Evolutionary conservation across 768 basidiomycete species (phyloP).

Genomic region (Kwoniella newhampshirensis): DNA sequence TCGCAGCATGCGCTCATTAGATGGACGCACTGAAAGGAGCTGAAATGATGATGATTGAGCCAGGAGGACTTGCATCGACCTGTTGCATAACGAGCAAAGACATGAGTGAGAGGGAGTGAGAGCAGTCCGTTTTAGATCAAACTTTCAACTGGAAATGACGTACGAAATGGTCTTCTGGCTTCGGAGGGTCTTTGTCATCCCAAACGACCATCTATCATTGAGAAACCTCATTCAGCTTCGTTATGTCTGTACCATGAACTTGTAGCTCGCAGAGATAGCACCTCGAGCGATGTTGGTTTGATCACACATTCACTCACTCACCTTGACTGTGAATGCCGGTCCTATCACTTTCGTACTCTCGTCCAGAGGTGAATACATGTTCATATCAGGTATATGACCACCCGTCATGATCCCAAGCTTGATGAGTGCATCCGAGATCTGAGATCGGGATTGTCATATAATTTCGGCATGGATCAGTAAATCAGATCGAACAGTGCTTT

Average conservation of each 20-base stretch:
- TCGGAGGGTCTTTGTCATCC: slow-evolving; percentile 64
- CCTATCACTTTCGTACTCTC: slow-evolving; percentile 61
- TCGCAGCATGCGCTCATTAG: neutral
- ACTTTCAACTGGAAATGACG: neutral
- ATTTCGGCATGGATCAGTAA: no score
- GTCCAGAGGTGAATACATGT: slow-evolving; percentile 59
- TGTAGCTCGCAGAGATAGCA: neutral
- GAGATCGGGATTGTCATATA: neutral
- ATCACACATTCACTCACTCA: slow-evolving; percentile 9
- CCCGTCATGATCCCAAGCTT: slow-evolving; percentile 72
- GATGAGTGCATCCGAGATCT: slow-evolving; percentile 83
- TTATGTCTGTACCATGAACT: slow-evolving; percentile 1
- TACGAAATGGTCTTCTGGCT: slow-evolving; percentile 71
- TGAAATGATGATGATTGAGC: slow-evolving; percentile 70
- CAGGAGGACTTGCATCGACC: slow-evolving; percentile 65
- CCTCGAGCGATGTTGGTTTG: neutral
- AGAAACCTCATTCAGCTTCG: no score
- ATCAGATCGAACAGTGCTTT: no score
- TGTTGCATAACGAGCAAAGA: no score
- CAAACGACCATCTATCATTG: slow-evolving; percentile 67
- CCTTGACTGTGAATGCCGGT: slow-evolving; percentile 79
- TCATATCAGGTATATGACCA: slow-evolving; percentile 77
- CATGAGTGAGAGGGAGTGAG: neutral
- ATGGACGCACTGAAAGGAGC: slow-evolving; percentile 64
- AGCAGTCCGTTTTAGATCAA: neutral